These are phyloP conservation scores for Metroxylon sagu DNA, from an alignment of 176 grass and related monocot species.

Conservation along the genomic window DNA sequence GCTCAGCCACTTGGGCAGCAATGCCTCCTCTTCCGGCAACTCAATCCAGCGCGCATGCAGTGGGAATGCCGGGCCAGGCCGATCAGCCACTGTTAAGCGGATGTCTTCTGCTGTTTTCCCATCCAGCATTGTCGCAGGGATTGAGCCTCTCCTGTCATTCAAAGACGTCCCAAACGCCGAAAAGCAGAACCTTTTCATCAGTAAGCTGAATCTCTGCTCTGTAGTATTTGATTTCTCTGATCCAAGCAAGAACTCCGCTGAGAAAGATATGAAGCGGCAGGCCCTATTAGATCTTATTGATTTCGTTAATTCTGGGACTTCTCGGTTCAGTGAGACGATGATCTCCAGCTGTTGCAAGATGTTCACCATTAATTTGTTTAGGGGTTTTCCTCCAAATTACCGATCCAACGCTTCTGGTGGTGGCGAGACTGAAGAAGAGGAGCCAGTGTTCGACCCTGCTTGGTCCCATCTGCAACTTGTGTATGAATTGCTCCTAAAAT, in stretches of 20 bases:
- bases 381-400: constrained; percentile 68
- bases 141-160: constrained; percentile 76
- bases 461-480: constrained; percentile 97
- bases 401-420: constrained; percentile 41
- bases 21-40: constrained; percentile 19
- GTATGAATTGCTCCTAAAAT: constrained; percentile 87
- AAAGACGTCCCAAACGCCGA: constrained; percentile 81
- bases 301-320: constrained; percentile 42
- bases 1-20: not conserved
- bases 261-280: constrained; percentile 96
- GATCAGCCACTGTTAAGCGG: constrained; percentile 60
- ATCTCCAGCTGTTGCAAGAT: constrained; percentile 69
- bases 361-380: constrained; percentile 80
- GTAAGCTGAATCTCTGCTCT: constrained; percentile 78
- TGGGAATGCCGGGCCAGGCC: constrained; percentile 31
- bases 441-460: constrained; percentile 83
- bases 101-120: constrained; percentile 94
- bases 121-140: constrained; percentile 76
- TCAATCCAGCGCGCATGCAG: constrained; percentile 53
- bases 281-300: constrained; percentile 79
- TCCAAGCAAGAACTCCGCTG: constrained; percentile 56
- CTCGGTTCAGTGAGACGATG: constrained; percentile 54
- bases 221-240: constrained; percentile 94
- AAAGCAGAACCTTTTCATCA: constrained; percentile 74
- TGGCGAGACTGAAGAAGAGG: constrained; percentile 83